A percentile compares a stretch with the other conserved stretches of the same genome.
These are phyloP conservation scores for Aspergillus piperis DNA, from an alignment of 2,329 filamentous ascomycete species.

Conservation along the genomic window DNA sequence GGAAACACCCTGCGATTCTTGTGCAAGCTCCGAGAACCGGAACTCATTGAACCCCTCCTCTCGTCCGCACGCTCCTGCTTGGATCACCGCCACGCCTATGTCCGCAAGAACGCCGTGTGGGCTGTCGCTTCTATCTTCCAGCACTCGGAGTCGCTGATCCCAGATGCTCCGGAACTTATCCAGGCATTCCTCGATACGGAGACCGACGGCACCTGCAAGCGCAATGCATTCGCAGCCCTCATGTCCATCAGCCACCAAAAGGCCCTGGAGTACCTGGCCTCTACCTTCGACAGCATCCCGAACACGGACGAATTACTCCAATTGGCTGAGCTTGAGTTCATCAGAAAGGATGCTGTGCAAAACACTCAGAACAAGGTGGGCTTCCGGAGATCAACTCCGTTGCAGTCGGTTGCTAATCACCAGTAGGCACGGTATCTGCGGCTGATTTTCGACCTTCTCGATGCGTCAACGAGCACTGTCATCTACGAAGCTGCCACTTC, in stretches of 20 bases:
- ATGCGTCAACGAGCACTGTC: constrained; percentile 89
- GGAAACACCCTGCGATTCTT: constrained; percentile 98
- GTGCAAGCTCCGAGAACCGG: constrained; percentile 91
- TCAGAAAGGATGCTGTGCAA: constrained; percentile 92
- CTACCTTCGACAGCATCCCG: constrained; percentile 87
- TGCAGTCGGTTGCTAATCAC: constrained; percentile 28
- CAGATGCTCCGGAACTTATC: constrained; percentile 91
- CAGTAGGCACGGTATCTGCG: constrained; percentile 80
- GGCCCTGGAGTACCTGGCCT: constrained; percentile 82
- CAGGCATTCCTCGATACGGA: constrained; percentile 86
- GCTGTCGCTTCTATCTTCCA: constrained; percentile 89
- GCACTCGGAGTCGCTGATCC: constrained; percentile 88
- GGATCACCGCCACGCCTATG: constrained; percentile 94
- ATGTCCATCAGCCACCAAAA: constrained; percentile 91
- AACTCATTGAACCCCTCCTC: constrained; percentile 93
- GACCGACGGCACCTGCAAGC: constrained; percentile 93
- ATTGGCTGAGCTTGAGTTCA: constrained; percentile 93
- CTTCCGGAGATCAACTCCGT: neutral
- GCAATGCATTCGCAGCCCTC: constrained; percentile 93
- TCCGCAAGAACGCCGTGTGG: constrained; percentile 97
- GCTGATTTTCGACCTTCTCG: constrained; percentile 93
- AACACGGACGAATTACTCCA: constrained; percentile 94
- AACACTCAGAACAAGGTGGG: constrained; percentile 90
- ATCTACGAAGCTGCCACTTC: constrained; percentile 97
- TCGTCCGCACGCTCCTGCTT: constrained; percentile 90